Conservation (phyloP, 139 green algal species). For the Picochlorum sp. region DNA sequence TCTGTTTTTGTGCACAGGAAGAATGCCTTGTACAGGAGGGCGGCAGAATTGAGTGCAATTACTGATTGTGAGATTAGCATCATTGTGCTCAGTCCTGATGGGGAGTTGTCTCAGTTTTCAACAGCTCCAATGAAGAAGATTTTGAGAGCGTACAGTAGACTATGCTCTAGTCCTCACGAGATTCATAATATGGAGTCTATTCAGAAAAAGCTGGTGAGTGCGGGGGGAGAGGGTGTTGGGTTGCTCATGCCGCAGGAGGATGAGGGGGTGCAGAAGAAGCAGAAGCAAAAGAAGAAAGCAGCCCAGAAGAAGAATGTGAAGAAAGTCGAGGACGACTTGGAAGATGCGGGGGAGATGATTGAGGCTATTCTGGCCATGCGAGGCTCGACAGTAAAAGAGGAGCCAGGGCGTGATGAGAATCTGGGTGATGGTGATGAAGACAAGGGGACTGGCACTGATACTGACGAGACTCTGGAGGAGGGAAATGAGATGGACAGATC, state of each 20-base stretch:
- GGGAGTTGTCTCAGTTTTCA: slow-evolving; percentile 59
- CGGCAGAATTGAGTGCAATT: slow-evolving; percentile 76
- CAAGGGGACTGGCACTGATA: slow-evolving; percentile 5
- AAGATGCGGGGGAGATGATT: not conserved
- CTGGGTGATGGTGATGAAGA: not conserved
- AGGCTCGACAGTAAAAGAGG: not conserved
- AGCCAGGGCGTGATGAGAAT: not conserved
- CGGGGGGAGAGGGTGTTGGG: slow-evolving; percentile 9
- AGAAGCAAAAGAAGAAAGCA: not conserved
- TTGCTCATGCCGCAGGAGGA: not conserved
- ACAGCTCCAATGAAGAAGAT: slow-evolving; percentile 54
- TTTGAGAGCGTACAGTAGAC: slow-evolving; percentile 43
- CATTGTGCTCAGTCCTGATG: slow-evolving; percentile 58
- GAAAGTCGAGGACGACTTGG: not conserved
- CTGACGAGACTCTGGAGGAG: no score
- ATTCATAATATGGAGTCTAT: slow-evolving; percentile 49
- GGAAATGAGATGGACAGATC: no score
- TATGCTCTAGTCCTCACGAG: slow-evolving; percentile 50
- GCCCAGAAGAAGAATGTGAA: not conserved
- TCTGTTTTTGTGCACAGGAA: slow-evolving; percentile 54
- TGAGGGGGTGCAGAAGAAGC: not conserved
- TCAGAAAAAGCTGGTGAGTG: not conserved
- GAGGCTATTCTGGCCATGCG: not conserved
- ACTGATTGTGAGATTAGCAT: slow-evolving; percentile 72
- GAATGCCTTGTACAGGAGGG: slow-evolving; percentile 68